phyloP scores from a whole-genome alignment of 441 rosid genomes.

The Euphorbia corollata region DNA sequence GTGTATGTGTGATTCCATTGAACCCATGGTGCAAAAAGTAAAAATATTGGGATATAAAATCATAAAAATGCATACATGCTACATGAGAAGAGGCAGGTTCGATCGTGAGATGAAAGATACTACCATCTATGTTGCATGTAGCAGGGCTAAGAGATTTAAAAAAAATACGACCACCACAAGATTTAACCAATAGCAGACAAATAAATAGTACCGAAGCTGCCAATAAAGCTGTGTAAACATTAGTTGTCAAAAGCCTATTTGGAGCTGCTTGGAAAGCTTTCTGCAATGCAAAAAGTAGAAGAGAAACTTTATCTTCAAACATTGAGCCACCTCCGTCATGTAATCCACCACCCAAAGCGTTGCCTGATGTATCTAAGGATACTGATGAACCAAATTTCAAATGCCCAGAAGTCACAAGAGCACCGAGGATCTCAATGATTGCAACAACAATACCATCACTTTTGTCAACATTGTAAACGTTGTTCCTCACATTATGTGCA shows the following conservation, averaged over 20 bases:
- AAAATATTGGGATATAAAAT: neutral
- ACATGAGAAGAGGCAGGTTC: neutral
- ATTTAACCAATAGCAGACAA: neutral
- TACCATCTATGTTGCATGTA: neutral
- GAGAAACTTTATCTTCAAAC: conserved; percentile 94
- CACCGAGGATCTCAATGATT: conserved; percentile 83
- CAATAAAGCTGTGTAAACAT: conserved; percentile 79
- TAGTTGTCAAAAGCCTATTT: conserved; percentile 77
- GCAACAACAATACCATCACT: conserved; percentile 88
- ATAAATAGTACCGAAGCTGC: conserved; percentile 75
- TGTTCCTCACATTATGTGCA: conserved; percentile 94
- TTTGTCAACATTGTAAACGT: conserved; percentile 78
- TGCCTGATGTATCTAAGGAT: conserved; percentile 53
- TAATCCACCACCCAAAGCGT: conserved; percentile 54
- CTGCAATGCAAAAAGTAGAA: conserved; percentile 86
- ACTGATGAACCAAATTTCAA: conserved; percentile 53
- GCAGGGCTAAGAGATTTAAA: neutral
- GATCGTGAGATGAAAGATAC: neutral
- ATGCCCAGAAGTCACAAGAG: conserved; percentile 72
- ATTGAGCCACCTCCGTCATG: conserved; percentile 73
- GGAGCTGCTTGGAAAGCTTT: conserved; percentile 95
- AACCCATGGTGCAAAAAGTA: neutral
- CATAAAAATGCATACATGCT: neutral
- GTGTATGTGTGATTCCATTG: neutral
- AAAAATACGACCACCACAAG: neutral